These are phyloP conservation scores for Penicillium sp. DNA, from an alignment of 2,329 filamentous ascomycete genomes.

Conservation along the genomic window DNA sequence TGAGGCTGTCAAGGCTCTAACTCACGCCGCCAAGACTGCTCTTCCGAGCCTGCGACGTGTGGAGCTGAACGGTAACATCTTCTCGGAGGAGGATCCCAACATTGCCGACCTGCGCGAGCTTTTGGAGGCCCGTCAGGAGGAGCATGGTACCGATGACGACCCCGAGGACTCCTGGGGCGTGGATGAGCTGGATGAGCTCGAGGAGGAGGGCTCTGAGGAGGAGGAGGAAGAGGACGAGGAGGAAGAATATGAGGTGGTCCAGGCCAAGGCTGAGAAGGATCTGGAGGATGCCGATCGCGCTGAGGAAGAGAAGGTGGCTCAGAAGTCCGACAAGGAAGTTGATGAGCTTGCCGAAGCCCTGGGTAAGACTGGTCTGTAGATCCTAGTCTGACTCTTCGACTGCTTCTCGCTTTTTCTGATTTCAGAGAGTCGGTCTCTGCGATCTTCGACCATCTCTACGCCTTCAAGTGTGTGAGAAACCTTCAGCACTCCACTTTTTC, in stretches of 20 bases:
- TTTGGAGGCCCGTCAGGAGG: slow-evolving; percentile 76
- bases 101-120: slow-evolving; percentile 69
- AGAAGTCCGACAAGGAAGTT: slow-evolving; percentile 77
- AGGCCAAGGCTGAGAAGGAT: slow-evolving; percentile 61
- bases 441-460: slow-evolving; percentile 2
- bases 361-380: slow-evolving; percentile 62
- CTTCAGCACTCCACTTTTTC: not conserved
- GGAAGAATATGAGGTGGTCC: slow-evolving; percentile 63
- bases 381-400: slow-evolving; percentile 1
- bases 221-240: slow-evolving; percentile 70
- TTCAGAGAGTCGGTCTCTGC: slow-evolving; percentile 1
- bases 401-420: slow-evolving; percentile 4
- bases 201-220: slow-evolving; percentile 69
- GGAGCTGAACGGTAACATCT: slow-evolving; percentile 96
- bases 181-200: slow-evolving; percentile 83
- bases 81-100: slow-evolving; percentile 78
- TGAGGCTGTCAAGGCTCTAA: slow-evolving; percentile 70
- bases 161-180: slow-evolving; percentile 82
- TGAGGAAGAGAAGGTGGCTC: slow-evolving; percentile 64
- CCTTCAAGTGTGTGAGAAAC: not conserved
- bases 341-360: slow-evolving; percentile 77
- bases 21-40: slow-evolving; percentile 64
- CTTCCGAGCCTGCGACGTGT: slow-evolving; percentile 80
- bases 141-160: slow-evolving; percentile 59
- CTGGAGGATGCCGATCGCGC: slow-evolving; percentile 65